Evolutionary conservation across 768 basidiomycete species (phyloP), one percentile per base, ranked within the genome.

Genomic region (Rhodotorula diobovata): DNA sequence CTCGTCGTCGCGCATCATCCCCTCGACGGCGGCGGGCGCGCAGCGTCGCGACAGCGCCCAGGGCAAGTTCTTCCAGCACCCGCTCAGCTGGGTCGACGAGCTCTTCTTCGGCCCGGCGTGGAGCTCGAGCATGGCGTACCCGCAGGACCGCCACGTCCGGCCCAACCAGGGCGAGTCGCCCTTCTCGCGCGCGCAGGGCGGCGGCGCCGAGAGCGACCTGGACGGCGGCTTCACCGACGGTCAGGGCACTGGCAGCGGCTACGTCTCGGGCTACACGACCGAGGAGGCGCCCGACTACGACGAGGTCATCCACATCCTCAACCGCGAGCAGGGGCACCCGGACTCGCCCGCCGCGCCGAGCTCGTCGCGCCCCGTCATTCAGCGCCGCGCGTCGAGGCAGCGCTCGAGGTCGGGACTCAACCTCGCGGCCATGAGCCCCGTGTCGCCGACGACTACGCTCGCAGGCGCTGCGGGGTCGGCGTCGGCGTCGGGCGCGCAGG

Each of bases 1-100:
- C 78, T 85, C 93, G 73, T 83, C 89, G 83, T 90, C 90, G 76
- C 58, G 84, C 32, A 67, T 75, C 68, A 48, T 75, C 15, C 58
- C 70, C 15, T 65, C 72, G 5, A 34, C 72, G 5, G 54, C 6
- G 56, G 23, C 48, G 54, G 11, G 39, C 56, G 14, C 41, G 30
- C 20, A 50, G 56, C 61, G 37, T 30, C 66, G 28, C 48, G 72
- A 28, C 32, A 39, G 61, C 37, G 60, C 89, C 0, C 90, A 91
- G 81, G 90, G 90, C 55, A 86, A 88, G 62, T 85, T 91, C 39
- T 84, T 94, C 45, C 89, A 87, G 23, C 92, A 96, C 81, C 93
- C 93, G 1, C 93, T 95, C 89, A 88, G 89, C 23, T 95, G 92
- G 92, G 85, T 95, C 25, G 93, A 96, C 79, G 93, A 95, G 81